Conservation (phyloP, 106 monocot species). For the Phalaenopsis equestris region DNA sequence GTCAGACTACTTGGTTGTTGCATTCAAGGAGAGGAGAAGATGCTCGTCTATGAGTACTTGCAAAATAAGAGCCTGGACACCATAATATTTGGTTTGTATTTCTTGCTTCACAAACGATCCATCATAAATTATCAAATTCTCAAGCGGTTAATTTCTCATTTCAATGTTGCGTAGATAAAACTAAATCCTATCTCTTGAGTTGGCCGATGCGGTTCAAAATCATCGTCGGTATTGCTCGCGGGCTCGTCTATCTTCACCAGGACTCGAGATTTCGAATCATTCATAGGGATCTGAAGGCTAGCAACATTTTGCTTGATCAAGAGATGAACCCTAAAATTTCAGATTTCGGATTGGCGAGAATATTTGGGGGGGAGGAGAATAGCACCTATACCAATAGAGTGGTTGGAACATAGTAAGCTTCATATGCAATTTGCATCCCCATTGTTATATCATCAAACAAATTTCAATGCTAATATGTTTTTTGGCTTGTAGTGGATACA, state of each 20-base stretch:
- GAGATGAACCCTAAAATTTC: constrained; percentile 32
- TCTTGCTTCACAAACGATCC: background rate
- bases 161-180: background rate
- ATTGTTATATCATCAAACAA: background rate
- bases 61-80: constrained; percentile 49
- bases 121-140: background rate
- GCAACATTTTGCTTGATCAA: constrained; percentile 20
- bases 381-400: constrained; percentile 14
- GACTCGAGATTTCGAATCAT: constrained; percentile 27
- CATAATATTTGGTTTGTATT: constrained; percentile 34
- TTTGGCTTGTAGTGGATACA: constrained; percentile 14
- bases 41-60: constrained; percentile 57
- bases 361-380: constrained; percentile 15
- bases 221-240: constrained; percentile 21
- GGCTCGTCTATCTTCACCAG: constrained; percentile 29
- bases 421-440: background rate
- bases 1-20: constrained; percentile 54
- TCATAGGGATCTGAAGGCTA: constrained; percentile 27
- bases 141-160: background rate
- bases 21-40: constrained; percentile 47
- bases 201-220: constrained; percentile 17
- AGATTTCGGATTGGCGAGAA: constrained; percentile 32
- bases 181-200: background rate
- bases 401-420: constrained; percentile 24
- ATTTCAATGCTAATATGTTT: background rate